Evolutionary conservation across 2,329 filamentous ascomycete species (phyloP), one percentile per base, ranked within the genome.

Genomic region (Penicillium expansum): DNA sequence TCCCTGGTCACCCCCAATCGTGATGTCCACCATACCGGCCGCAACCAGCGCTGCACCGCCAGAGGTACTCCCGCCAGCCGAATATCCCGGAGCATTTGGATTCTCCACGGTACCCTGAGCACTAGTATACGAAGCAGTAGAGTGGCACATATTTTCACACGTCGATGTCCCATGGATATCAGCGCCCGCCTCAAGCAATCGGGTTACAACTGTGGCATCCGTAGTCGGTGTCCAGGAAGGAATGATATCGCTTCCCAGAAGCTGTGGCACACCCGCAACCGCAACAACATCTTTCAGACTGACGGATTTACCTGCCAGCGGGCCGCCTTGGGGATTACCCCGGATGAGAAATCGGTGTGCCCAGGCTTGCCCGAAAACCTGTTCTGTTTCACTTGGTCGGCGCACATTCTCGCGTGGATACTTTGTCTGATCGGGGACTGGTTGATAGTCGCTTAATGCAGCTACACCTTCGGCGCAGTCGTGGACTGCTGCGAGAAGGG

Each of bases 241-340:
- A 57, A 77, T 80, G 14, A 77, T 77, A 59, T 83, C 78, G 41
- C 77, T 83, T 0, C 82, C 81, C 41, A 79, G 77, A 52, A 83
- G 76, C 51, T 82, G 80, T 0, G 82, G 81, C 1, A 85, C 79
- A 0, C 77, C 79, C 1, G 80, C 80, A 1, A 84, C 80, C 4
- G 79, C 77, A 37, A 84, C 79, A 30, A 80, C 82, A 60, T 85
- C 82, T 62, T 84, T 84, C 14, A 84, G 58, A 56, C 79, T 81
- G 3, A 83, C 63, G 0, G 75, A 78, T 48, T 79, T 83, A 0
- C 76, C 79, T 50, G 60, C 70, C n/a, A 81, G 55, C 4, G 51
- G 32, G 3, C 64, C 66, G 14, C 59, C 67, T 29, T 60, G 42
- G 2, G 62, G 37, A 24, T 67, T 70, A 27, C 68, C 77, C 43